Base-by-base conservation (phyloP, 306 rosid species). In the Datisca glomerata region DNA sequence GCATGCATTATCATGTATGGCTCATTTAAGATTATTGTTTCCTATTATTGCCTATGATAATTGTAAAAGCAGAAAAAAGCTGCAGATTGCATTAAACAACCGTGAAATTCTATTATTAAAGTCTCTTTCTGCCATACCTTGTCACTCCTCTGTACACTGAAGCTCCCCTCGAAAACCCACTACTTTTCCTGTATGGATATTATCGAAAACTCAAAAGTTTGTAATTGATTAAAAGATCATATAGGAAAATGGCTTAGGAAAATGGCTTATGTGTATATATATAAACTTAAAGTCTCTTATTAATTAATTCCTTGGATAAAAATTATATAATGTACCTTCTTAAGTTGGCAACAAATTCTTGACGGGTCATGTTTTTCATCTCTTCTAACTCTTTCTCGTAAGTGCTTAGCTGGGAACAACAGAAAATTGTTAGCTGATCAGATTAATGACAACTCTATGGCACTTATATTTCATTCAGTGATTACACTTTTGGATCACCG, bases 111-210 rank as follows among this genome's bases (percentile, higher is more conserved):
- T 49, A 56, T 66, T 65, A 67, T 57, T 60, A 60, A 69, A 71
- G 76, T 36, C 13, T 42, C 28, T 65, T 63, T 65, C 49, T 55
- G 65, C 78, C 96, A 80, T 91, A 91, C 98, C 98, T 84, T 80
- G 98, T 91, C 65, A 91, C 98, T 37, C 98, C 96, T 74, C 98
- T 80, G 74, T 91, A 91, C 72, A 73, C 76, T 35, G 98, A 91
- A n/a, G 94, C 98, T 47, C 96, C 98, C 57, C 95, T 91, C 37
- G 98, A 91, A 73, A 91, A 91, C 68, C 98, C 98, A 73, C 98
- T 91, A 67, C 98, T 91, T 70, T 91, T 91, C 61, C 98, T 91
- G 72, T 38, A 62, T 21, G 52, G 27, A 46, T 18, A 49, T 2
- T 8, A 31, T 14, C 36, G 33, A 45, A 39, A 37, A 36, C 62